phyloP scores from a whole-genome alignment of 1,284 basidiomycete genomes.

The Ceratobasidium sp. region DNA sequence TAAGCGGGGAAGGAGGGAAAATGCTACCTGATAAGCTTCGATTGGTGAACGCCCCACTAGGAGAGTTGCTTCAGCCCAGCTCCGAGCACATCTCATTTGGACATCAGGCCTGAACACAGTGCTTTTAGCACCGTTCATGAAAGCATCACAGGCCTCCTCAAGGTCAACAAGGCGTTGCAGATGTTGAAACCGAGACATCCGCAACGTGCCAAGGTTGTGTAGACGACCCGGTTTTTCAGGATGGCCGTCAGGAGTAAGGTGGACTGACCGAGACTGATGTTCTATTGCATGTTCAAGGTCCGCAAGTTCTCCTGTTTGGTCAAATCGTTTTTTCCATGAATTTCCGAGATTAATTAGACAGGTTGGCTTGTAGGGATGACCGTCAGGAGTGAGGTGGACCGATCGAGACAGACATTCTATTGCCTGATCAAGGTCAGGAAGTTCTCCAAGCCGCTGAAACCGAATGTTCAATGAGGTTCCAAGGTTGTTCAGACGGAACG shows the following conservation, averaged over 20 bases:
- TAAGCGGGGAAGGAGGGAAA: slow-evolving; percentile 27
- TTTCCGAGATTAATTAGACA: not conserved
- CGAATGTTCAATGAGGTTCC: not conserved
- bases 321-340: not conserved
- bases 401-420: not conserved
- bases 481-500: not conserved
- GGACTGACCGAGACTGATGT: not conserved
- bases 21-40: slow-evolving; percentile 1
- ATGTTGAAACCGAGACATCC: not conserved
- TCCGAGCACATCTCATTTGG: not conserved
- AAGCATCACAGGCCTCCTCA: not conserved
- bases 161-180: not conserved
- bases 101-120: not conserved
- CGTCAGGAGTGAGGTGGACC: not conserved
- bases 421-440: not conserved
- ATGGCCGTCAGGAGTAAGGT: not conserved
- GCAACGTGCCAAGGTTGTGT: not conserved
- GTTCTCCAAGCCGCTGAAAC: not conserved
- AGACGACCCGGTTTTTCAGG: not conserved
- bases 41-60: not conserved
- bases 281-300: too few relatives aligned
- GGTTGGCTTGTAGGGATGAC: not conserved
- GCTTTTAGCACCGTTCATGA: not conserved
- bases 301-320: not conserved
- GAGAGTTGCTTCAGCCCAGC: not conserved